These are phyloP conservation scores for Xylaria intraflava DNA, from an alignment of 495 filamentous ascomycete species.

Conservation along the genomic window DNA sequence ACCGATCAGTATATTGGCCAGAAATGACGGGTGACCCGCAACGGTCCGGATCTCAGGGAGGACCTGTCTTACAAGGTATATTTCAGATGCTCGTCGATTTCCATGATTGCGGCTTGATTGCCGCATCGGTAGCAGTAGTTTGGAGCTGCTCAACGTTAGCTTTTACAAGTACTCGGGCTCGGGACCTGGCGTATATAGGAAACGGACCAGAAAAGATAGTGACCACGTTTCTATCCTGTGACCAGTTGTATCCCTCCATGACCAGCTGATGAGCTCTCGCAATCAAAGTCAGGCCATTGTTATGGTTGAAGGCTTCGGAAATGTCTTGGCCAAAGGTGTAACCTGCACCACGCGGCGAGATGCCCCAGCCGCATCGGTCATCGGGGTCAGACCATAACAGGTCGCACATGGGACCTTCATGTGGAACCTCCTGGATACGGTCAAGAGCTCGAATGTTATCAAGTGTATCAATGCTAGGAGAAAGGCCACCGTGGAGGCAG, in stretches of 20 bases:
- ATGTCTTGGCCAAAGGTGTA: constrained; percentile 99
- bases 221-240: constrained; percentile 90
- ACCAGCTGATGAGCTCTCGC: constrained; percentile 93
- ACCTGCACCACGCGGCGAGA: constrained; percentile 91
- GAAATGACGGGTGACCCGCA: neutral
- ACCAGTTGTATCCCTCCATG: constrained; percentile 99
- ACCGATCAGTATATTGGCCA: constrained; percentile 14
- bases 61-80: constrained; percentile 85
- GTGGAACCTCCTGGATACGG: constrained; percentile 95
- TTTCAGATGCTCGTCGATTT: constrained; percentile 98
- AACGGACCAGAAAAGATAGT: constrained; percentile 93
- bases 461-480: constrained; percentile 93
- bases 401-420: constrained; percentile 98
- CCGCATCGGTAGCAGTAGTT: constrained; percentile 98
- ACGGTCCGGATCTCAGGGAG: neutral
- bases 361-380: constrained; percentile 97
- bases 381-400: constrained; percentile 97
- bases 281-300: constrained; percentile 94
- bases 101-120: constrained; percentile 99
- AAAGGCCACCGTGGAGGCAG: constrained; percentile 94
- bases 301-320: constrained; percentile 99
- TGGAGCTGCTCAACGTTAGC: constrained; percentile 52
- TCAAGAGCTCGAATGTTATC: constrained; percentile 97
- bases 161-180: neutral
- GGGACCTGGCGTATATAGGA: neutral